Percentiles rank a stretch among this genome's conserved stretches.
phyloP scores from a whole-genome alignment of 2,329 filamentous ascomycete species.

The Colletotrichum scovillei region DNA sequence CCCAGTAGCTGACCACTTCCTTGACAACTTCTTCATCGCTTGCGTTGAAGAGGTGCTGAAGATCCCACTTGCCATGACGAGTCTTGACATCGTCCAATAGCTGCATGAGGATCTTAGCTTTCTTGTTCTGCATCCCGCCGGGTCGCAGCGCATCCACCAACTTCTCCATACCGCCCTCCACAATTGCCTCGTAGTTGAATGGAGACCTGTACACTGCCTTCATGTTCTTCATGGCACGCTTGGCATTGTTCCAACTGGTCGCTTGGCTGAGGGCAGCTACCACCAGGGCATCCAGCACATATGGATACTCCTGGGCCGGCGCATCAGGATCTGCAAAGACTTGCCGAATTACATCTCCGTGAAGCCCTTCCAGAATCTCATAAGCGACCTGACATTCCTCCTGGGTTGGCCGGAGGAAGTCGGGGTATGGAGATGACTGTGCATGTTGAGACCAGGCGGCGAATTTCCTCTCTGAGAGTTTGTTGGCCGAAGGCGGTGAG shows the following conservation, averaged over 20 bases:
- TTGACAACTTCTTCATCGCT: constrained; percentile 16
- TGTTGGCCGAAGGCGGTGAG: neutral
- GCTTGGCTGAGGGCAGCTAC: constrained; percentile 22
- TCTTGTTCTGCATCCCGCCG: constrained; percentile 21
- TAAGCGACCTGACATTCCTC: neutral
- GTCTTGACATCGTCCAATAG: constrained; percentile 11
- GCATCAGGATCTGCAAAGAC: constrained; percentile 11
- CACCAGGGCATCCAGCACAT: constrained; percentile 24
- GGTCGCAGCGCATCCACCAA: constrained; percentile 7
- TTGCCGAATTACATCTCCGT: constrained; percentile 12
- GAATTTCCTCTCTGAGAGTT: constrained; percentile 9
- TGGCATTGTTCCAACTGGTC: constrained; percentile 20
- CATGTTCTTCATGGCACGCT: constrained; percentile 23
- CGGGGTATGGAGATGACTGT: constrained; percentile 1
- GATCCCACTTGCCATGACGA: constrained; percentile 17
- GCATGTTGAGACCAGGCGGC: constrained; percentile 3
- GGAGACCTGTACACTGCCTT: constrained; percentile 17
- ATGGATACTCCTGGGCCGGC: neutral
- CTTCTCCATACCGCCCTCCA: constrained; percentile 15
- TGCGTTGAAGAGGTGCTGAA: constrained; percentile 14
- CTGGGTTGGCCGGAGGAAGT: neutral
- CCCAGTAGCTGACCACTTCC: constrained; percentile 20
- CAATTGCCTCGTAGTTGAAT: constrained; percentile 11
- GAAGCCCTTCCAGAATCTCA: constrained; percentile 4
- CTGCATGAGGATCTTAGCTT: constrained; percentile 18